Base-by-base conservation (phyloP, 2,329 filamentous ascomycete species). In the Alternaria arborescens region DNA sequence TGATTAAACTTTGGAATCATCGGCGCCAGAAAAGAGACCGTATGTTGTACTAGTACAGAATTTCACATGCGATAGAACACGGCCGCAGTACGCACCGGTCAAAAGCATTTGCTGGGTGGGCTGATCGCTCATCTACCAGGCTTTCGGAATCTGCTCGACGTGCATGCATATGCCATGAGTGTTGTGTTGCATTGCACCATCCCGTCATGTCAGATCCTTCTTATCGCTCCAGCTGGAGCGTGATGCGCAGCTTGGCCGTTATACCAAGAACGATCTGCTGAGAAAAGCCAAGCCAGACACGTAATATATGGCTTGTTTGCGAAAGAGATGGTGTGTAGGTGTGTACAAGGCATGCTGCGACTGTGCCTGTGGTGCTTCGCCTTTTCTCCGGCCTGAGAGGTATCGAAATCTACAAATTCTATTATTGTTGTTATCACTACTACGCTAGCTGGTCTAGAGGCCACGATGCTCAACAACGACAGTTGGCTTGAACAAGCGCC, bases 181-280 rank as follows among this genome's bases (percentile, higher is more conserved):
- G 30, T 26, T 38, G 46, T 50, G 46, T 50, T 50, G 20, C 46
- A 48, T 36, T 36, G 30, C 46, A 50, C 46, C 32, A 38, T 38
- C 14, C 46, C 8, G 46, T 24, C 30, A 22, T 48, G 46, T 50
- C 18, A 50, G 46, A 50, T 50, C 32, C 20, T n/a, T 11, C 20
- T 34, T 36, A 12, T 38, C 11, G 30, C 46, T 36, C 8, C 14
- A 36, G 46, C 18, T 48, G 30, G 46, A 18, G 46, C 22, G 44
- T 47, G 44, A 5, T 34, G 8, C 18, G 44, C 16, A 20, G 44
- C 44, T 48, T 48, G 28, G 44, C 28, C 28, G 28, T 28, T 26
- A 22, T 34, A 48, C 44, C 44, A 48, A 48, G 44, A 48, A 32
- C 11, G 44, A 20, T 11, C 32, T 30, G 30, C 28, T 14, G 28